Evolutionary conservation across 345 rosid genomes (phyloP), one percentile per base, ranked within the genome.

Genomic region (Salix suchowensis): DNA sequence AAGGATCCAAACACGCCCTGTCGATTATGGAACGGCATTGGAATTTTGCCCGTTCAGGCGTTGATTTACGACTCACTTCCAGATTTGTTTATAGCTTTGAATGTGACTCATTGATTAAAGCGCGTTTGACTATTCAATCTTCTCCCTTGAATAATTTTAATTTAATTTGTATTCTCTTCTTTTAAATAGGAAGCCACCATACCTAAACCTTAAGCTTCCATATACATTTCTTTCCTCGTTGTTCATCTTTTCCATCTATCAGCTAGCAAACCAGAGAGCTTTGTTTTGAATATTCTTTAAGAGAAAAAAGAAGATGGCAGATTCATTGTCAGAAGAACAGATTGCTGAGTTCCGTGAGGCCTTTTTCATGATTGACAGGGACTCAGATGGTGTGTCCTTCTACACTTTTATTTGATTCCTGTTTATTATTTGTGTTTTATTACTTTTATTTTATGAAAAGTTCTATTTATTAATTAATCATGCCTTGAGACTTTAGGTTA

Each of bases 291-390:
- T 16, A 30, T 30, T 2, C 16, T 6, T 30, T 15, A 4, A 3
- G n/a, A 16, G 4, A 30, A 32, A 0, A 5, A 16, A 21, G 36
- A 28, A 4, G 2, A 88, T 90, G 94, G 87, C 89, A 3, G 81
- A 77, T 28, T 14, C 80, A 34, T 68, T 87, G 70, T 67, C 88
- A 1, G 86, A 89, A 68, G 86, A 87, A 48, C 92, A 87, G 71
- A 55, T 87, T 30, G 83, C 83, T 0, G 89, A 90, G 71, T 85
- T 90, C 75, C 86, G 69, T 6, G 92, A 88, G 74, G 90, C 92
- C 24, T 89, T 90, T 71, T 65, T 71, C 61, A 70, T 88, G 77
- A 88, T 90, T 21, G 91, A 89, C 82, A 85, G 77, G 80, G 88
- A 88, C 65, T 76, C 87, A 0, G 89, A 90, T 39, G 91, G 94